These are phyloP conservation scores for Schizonepeta tenuifolia DNA, from an alignment of 257 asterid species.

Conservation along the genomic window DNA sequence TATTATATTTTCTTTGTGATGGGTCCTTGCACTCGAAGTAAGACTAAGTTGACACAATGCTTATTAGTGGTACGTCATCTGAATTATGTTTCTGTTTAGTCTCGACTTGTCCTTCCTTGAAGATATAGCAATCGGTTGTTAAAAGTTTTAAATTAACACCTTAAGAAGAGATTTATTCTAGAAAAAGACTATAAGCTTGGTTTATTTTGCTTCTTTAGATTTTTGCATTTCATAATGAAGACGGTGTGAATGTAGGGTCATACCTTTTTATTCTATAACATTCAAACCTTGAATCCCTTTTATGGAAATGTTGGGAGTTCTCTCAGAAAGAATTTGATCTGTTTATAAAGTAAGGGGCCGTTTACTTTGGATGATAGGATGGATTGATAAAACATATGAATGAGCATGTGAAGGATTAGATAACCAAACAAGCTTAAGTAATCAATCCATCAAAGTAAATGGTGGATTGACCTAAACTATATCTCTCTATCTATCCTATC, in stretches of 20 bases:
- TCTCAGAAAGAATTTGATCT: constrained; percentile 17
- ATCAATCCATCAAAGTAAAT: no score
- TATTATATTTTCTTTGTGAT: constrained; percentile 36
- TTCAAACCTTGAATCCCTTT: neutral
- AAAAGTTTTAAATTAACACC: constrained; percentile 7
- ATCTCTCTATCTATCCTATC: no score
- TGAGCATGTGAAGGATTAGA: no score
- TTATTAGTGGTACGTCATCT: constrained; percentile 11
- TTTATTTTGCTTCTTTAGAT: constrained; percentile 20
- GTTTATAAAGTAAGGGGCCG: constrained; percentile 15
- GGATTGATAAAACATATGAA: no score
- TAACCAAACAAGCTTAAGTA: no score
- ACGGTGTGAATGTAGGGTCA: neutral
- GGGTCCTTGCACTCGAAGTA: constrained; percentile 25
- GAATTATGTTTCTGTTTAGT: constrained; percentile 6
- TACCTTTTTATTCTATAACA: neutral
- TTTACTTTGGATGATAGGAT: no score
- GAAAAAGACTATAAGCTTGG: neutral
- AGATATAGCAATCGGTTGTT: constrained; percentile 1
- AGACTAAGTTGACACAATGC: constrained; percentile 14
- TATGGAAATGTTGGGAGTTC: neutral
- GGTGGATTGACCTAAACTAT: no score
- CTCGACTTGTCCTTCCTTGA: constrained; percentile 29
- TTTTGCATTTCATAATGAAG: constrained; percentile 23
- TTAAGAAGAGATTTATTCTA: neutral